These are phyloP conservation scores for Lobosporangium transversale DNA, from an alignment of 192 early-diverging fungal species.

Conservation along the genomic window DNA sequence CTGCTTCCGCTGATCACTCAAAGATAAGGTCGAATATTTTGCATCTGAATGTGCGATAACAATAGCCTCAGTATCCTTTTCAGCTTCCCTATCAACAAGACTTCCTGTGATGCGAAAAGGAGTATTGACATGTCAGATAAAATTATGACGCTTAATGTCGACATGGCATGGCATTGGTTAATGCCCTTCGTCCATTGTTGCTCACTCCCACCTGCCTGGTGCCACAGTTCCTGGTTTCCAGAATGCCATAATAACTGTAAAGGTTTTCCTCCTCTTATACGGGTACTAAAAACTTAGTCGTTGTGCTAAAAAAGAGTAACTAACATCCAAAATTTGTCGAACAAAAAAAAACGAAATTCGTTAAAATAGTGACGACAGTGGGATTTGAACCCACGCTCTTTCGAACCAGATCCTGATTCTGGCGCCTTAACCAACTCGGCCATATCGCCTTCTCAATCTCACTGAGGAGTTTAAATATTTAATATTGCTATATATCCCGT, in stretches of 20 bases:
- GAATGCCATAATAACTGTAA: constrained; percentile 57
- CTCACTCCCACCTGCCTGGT: constrained; percentile 53
- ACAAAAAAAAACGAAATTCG: background rate
- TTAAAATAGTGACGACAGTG: constrained; percentile 32
- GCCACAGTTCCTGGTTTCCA: constrained; percentile 71
- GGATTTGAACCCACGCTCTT: constrained; percentile 52
- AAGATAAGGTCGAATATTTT: constrained; percentile 69
- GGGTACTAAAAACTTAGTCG: too few relatives aligned
- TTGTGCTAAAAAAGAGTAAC: too few relatives aligned
- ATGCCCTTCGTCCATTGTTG: too few relatives aligned
- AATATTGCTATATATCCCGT: too few relatives aligned
- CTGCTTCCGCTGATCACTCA: constrained; percentile 81
- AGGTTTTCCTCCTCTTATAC: background rate
- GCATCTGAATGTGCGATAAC: constrained; percentile 59
- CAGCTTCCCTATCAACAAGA: constrained; percentile 68
- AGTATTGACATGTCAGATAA: background rate
- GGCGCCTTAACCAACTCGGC: constrained; percentile 50
- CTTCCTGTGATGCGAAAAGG: constrained; percentile 56
- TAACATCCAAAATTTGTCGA: too few relatives aligned
- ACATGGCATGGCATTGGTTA: too few relatives aligned
- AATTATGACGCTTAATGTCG: too few relatives aligned
- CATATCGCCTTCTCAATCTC: constrained; percentile 41
- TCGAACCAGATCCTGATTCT: constrained; percentile 53
- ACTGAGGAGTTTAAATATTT: too few relatives aligned
- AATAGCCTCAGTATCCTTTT: constrained; percentile 63